A percentile compares a stretch with the other conserved stretches of the same genome.
phyloP scores from a whole-genome alignment of 345 rosid species.

The Camelina laxa region DNA sequence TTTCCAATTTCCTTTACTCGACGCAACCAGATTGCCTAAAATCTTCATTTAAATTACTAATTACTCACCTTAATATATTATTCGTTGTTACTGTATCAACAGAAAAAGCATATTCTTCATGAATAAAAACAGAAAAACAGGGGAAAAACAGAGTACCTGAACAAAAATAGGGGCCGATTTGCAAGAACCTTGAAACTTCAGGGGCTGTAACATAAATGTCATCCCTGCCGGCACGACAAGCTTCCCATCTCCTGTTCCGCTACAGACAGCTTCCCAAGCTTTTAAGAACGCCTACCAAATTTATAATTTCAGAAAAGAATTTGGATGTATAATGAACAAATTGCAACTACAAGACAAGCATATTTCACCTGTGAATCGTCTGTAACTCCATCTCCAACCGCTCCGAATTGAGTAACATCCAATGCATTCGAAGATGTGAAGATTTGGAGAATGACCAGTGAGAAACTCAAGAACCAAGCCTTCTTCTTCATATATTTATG shows the following conservation, averaged over 20 bases:
- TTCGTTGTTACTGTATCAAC: background rate
- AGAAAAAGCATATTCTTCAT: background rate
- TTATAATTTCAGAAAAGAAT: background rate
- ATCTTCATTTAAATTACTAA: conserved; percentile 35
- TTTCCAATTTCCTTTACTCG: conserved; percentile 43
- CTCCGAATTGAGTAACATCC: conserved; percentile 46
- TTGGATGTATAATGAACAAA: background rate
- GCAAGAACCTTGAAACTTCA: conserved; percentile 52
- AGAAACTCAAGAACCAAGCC: conserved; percentile 30
- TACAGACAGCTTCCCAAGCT: conserved; percentile 48
- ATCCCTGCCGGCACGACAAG: conserved; percentile 43
- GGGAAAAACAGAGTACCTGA: conserved; percentile 45
- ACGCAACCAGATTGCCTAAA: conserved; percentile 48
- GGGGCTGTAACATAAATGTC: conserved; percentile 47
- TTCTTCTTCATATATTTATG: conserved; percentile 36
- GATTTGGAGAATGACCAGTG: conserved; percentile 36
- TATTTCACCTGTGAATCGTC: conserved; percentile 39
- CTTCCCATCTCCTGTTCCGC: conserved; percentile 29
- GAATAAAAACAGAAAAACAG: background rate
- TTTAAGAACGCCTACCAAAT: conserved; percentile 48
- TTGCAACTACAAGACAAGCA: background rate
- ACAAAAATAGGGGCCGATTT: conserved; percentile 40
- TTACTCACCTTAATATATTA: background rate
- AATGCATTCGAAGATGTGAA: conserved; percentile 38
- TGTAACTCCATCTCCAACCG: conserved; percentile 47